Percentiles rank a stretch among this genome's conserved stretches.
phyloP scores from a whole-genome alignment of 2,329 filamentous ascomycete species.

The Colletotrichum cuscutae region DNA sequence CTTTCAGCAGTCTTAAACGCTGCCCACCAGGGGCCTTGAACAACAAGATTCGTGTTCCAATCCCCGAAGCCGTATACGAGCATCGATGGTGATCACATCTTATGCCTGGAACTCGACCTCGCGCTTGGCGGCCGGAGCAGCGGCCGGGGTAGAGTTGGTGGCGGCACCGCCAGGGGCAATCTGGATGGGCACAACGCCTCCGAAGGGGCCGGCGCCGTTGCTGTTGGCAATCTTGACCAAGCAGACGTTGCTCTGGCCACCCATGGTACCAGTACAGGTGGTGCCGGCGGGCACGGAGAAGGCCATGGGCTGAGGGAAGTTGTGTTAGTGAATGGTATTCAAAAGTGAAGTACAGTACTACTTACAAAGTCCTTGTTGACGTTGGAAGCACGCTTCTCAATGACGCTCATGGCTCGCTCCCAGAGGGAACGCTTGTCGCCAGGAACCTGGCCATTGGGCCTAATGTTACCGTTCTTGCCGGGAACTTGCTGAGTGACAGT shows the following conservation, averaged over 20 bases:
- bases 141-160: background rate
- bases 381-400: slow-evolving; percentile 44
- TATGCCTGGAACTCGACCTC: slow-evolving; percentile 3
- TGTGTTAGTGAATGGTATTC: background rate
- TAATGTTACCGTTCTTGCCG: slow-evolving; percentile 47
- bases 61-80: background rate
- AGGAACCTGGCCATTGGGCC: slow-evolving; percentile 33
- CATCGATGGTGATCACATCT: background rate
- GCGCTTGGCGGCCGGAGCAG: slow-evolving; percentile 21
- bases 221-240: slow-evolving; percentile 55
- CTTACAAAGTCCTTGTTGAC: slow-evolving; percentile 42
- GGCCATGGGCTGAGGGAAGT: slow-evolving; percentile 41
- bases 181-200: slow-evolving; percentile 52
- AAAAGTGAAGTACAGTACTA: background rate
- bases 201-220: slow-evolving; percentile 52
- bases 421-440: slow-evolving; percentile 17
- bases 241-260: slow-evolving; percentile 48
- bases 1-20: background rate
- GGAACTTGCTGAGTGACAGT: slow-evolving; percentile 48
- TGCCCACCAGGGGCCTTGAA: slow-evolving; percentile 19
- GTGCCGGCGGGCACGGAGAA: slow-evolving; percentile 50
- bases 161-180: slow-evolving; percentile 39
- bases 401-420: slow-evolving; percentile 36
- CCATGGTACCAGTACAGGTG: slow-evolving; percentile 49
- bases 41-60: background rate